These are phyloP conservation scores for Termitomyces sp. DNA, from an alignment of 768 basidiomycete species.

Conservation along the genomic window DNA sequence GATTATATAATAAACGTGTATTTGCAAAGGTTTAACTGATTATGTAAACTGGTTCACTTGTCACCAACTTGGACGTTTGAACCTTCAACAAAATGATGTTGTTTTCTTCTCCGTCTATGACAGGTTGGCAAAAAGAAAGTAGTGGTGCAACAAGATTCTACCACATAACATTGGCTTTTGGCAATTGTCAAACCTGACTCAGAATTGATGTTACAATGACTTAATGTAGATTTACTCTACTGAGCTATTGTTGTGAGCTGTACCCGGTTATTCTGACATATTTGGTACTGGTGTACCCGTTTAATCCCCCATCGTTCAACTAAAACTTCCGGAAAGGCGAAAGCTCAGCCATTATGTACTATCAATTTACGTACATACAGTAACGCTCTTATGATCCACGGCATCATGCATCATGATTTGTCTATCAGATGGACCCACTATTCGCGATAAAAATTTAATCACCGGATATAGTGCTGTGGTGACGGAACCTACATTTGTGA, in stretches of 20 bases:
- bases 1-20: background rate
- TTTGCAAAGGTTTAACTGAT: background rate
- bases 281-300: background rate
- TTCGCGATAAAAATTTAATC: background rate
- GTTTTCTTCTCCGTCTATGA: background rate
- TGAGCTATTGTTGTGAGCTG: no score
- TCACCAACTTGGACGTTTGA: no score
- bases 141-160: background rate
- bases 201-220: no score
- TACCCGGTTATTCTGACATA: background rate
- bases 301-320: background rate
- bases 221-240: no score
- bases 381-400: background rate
- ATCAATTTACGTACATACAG: background rate
- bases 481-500: constrained; percentile 13
- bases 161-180: background rate
- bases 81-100: background rate
- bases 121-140: background rate
- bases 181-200: background rate
- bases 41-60: background rate
- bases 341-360: background rate
- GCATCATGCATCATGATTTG: background rate
- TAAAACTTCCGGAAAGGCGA: background rate
- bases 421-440: background rate
- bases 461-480: background rate